Evolutionary conservation across 306 rosid genomes (phyloP), one percentile per base, ranked within the genome.

Genomic region (Vigna unguiculata): DNA sequence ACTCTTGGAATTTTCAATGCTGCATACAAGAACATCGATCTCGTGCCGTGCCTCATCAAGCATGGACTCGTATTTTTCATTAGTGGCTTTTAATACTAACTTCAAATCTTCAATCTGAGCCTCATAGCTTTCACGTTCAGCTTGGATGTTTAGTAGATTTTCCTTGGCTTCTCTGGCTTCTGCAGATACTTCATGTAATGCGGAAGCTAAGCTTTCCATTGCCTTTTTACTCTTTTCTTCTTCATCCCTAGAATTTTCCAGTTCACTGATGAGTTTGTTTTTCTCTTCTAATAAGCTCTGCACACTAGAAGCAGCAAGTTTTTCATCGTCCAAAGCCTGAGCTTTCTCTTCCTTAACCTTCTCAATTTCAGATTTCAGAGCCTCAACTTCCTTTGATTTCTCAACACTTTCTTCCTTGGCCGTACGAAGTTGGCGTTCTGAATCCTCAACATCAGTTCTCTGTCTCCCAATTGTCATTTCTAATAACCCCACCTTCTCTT

Each of bases 181-280:
- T 19, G 93, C 73, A 41, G 97, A 92, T 30, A 95, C 89, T 79
- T 95, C 99, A 55, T 92, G 99, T 59, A 95, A 84, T 19, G 99
- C 99, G 17, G 97, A 95, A 49, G 97, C 92, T 75, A 95, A 95
- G 89, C 97, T 92, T 83, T 95, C 99, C 96, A 95, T 92, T 25
- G 99, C 99, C 88, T 92, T 89, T 72, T 92, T 95, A 87, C 93
- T 89, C 83, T 90, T 95, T 67, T 92, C 99, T 83, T 92, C 99
- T 81, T 95, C 99, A 22, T 83, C 85, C 87, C 86, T 86, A 46
- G 93, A 90, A 72, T 78, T 89, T 71, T 88, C 96, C 90, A 95
- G 81, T 74, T 95, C 96, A 82, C 86, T 88, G 43, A 83, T 82
- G 49, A 95, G 89, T 74, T 89, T 83, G 79, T 87, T 87, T 88